phyloP scores from a whole-genome alignment of 2,329 filamentous ascomycete genomes.

The Trichoderma pleuroti region DNA sequence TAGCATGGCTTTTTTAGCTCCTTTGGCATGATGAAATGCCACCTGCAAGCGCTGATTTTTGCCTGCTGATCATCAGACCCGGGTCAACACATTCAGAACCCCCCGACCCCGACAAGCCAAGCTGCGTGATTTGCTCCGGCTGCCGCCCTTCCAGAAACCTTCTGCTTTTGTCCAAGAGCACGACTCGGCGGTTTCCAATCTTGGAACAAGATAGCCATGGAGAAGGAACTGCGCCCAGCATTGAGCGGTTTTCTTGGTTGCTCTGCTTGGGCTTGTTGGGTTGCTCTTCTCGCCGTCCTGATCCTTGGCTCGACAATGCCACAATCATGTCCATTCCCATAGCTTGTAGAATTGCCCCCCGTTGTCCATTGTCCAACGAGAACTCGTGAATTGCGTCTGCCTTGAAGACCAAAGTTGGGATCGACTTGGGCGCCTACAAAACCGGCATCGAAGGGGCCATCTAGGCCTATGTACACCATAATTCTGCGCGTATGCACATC shows the following conservation, averaged over 20 bases:
- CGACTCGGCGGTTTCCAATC: not conserved
- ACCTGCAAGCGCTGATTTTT: slow-evolving; percentile 8
- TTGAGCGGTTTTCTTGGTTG: not conserved
- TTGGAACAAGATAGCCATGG: not conserved
- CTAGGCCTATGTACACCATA: not conserved
- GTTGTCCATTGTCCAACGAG: not conserved
- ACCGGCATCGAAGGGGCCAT: not conserved
- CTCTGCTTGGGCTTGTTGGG: not conserved
- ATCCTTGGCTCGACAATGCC: slow-evolving; percentile 1
- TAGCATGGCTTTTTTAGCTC: not conserved
- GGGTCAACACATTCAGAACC: slow-evolving; percentile 15
- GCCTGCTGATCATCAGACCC: not conserved
- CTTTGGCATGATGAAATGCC: not conserved
- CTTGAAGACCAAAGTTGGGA: not conserved
- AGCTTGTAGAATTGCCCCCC: not conserved
- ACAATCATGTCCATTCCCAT: not conserved
- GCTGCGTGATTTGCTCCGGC: slow-evolving; percentile 8
- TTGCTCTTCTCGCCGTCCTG: not conserved
- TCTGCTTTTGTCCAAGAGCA: not conserved
- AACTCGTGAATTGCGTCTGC: not conserved
- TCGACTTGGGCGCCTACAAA: not conserved
- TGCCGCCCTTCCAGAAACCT: slow-evolving; percentile 15
- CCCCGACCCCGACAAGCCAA: slow-evolving; percentile 8
- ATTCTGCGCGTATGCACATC: not conserved
- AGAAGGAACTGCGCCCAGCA: not conserved